Percentiles rank a stretch among this genome's conserved stretches.
phyloP scores from a whole-genome alignment of 2,329 filamentous ascomycete genomes.

The Hymenoscyphus linearis region DNA sequence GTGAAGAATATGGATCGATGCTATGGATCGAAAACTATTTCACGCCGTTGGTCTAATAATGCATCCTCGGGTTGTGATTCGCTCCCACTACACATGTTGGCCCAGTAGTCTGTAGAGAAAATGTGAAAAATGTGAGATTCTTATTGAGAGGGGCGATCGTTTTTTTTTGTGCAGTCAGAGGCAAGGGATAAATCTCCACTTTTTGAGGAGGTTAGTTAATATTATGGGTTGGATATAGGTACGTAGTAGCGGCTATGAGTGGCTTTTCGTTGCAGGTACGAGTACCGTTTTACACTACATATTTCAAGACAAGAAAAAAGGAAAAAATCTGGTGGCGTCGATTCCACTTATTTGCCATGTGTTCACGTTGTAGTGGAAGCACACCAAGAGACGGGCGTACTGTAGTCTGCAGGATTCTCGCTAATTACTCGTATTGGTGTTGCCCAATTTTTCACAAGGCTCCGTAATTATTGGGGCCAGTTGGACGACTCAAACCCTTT shows the following conservation, averaged over 20 bases:
- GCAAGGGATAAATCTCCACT: background rate
- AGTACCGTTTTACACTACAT: too few species aligned
- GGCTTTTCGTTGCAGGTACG: background rate
- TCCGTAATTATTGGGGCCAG: background rate
- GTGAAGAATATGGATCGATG: background rate
- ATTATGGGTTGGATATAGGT: too few species aligned
- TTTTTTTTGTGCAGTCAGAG: background rate
- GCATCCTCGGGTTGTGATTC: background rate
- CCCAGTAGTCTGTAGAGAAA: too few species aligned
- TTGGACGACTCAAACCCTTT: background rate
- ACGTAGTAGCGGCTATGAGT: background rate
- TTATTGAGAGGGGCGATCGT: background rate
- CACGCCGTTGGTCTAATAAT: background rate
- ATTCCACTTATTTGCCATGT: background rate
- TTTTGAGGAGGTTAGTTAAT: too few species aligned
- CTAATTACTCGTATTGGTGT: background rate
- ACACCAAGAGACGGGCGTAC: background rate
- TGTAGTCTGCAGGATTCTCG: background rate
- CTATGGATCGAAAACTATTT: too few species aligned
- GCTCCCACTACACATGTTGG: background rate
- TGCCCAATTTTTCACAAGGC: background rate
- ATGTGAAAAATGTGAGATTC: background rate
- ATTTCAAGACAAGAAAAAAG: background rate
- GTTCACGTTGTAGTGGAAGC: slow-evolving; percentile 2
- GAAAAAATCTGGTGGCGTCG: slow-evolving; percentile 1